These are phyloP conservation scores for Globisporangium viniferum DNA, from an alignment of 352 stramenopile genomes.

Conservation along the genomic window DNA sequence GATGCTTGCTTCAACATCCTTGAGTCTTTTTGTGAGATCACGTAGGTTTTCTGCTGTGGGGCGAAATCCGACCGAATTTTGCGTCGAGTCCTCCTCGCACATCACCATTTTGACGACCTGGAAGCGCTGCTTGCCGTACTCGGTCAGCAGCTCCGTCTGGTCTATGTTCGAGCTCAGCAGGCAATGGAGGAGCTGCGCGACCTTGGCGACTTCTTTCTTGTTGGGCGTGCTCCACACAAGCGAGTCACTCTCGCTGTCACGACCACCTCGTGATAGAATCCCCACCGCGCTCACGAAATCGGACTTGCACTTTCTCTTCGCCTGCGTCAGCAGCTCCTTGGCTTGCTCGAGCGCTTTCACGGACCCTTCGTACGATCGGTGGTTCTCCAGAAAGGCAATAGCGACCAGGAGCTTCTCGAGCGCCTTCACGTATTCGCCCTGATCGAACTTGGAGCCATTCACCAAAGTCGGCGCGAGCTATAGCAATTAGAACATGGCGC, in stretches of 20 bases:
- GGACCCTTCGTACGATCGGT: slow-evolving; percentile 73
- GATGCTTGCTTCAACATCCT: slow-evolving; percentile 55
- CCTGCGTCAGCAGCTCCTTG: slow-evolving; percentile 55
- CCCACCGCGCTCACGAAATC: slow-evolving; percentile 74
- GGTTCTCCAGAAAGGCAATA: slow-evolving; percentile 65
- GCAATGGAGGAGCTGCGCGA: slow-evolving; percentile 57
- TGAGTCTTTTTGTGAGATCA: slow-evolving; percentile 32
- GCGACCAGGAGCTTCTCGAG: slow-evolving; percentile 66
- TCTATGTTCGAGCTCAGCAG: slow-evolving; percentile 55
- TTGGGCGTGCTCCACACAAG: slow-evolving; percentile 46
- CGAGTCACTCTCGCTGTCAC: slow-evolving; percentile 15
- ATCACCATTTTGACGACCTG: slow-evolving; percentile 58
- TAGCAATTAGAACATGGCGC: neutral
- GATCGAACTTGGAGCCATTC: slow-evolving; percentile 70
- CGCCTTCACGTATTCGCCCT: slow-evolving; percentile 61
- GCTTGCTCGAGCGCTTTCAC: slow-evolving; percentile 66
- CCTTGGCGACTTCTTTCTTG: slow-evolving; percentile 50
- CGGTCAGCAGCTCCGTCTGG: slow-evolving; percentile 42
- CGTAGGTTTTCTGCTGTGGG: slow-evolving; percentile 22
- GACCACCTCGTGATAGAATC: slow-evolving; percentile 49
- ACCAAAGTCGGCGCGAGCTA: slow-evolving; percentile 64
- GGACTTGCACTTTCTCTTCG: slow-evolving; percentile 56
- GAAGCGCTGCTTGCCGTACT: slow-evolving; percentile 74
- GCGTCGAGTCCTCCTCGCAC: slow-evolving; percentile 22
- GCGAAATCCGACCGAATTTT: slow-evolving; percentile 37